A percentile compares a stretch with the other conserved stretches of the same genome.
Conservation (phyloP, 768 basidiomycete genomes). For the Podaxis pistillaris region DNA sequence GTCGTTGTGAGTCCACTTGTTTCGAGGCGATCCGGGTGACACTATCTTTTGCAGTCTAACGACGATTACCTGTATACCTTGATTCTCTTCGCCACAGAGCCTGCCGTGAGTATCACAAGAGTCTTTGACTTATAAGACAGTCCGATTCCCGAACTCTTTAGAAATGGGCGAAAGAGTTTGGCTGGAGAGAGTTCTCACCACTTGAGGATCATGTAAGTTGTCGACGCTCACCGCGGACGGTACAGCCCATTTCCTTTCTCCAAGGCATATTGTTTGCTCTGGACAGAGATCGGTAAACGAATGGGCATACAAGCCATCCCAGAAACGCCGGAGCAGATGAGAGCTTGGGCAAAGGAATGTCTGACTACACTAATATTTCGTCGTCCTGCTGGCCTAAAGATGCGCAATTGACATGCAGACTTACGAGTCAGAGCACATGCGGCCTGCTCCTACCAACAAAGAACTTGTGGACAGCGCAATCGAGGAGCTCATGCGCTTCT, state of each 20-base stretch:
- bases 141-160: neutral
- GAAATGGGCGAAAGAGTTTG: conserved; percentile 14
- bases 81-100: conserved; percentile 29
- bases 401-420: conserved; percentile 21
- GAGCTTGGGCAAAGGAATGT: conserved; percentile 33
- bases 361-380: neutral
- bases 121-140: neutral
- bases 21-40: neutral
- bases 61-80: conserved; percentile 33
- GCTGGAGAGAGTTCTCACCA: conserved; percentile 29
- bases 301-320: conserved; percentile 51
- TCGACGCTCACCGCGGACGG: no score
- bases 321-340: conserved; percentile 33
- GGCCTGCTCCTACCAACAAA: conserved; percentile 38
- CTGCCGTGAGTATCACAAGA: conserved; percentile 13
- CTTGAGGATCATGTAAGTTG: conserved; percentile 30
- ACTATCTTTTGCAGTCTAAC: conserved; percentile 23
- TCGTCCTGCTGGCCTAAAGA: neutral
- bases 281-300: conserved; percentile 42
- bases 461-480: conserved; percentile 39
- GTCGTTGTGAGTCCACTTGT: neutral
- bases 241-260: neutral
- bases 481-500: conserved; percentile 37
- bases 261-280: conserved; percentile 41
- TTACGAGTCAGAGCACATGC: conserved; percentile 42